Percentiles rank a stretch among this genome's conserved stretches.
Evolutionary conservation across 2,329 filamentous ascomycete genomes (phyloP).

Genomic region (Colletotrichum chlorophyti): DNA sequence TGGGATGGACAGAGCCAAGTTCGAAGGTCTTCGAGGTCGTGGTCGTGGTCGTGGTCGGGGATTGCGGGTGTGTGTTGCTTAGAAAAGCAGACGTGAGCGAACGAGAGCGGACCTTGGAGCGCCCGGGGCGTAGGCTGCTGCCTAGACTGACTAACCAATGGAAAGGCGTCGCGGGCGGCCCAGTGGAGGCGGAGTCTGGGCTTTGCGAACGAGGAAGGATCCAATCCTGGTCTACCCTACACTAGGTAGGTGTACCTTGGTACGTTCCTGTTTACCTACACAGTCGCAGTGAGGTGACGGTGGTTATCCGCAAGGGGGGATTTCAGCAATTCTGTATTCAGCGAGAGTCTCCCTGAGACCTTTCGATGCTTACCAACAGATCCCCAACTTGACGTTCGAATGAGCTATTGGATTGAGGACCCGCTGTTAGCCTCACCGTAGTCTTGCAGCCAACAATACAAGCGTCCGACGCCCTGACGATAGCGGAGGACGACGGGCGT

Average conservation of each 20-base stretch:
- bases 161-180: conserved; percentile 28
- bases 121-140: conserved; percentile 40
- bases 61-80: too few species aligned
- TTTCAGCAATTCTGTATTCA: too few species aligned
- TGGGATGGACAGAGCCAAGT: not conserved
- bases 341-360: not conserved
- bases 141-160: conserved; percentile 36
- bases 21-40: conserved; percentile 23
- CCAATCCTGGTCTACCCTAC: conserved; percentile 7
- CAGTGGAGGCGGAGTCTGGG: conserved; percentile 36
- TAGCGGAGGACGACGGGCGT: conserved; percentile 5
- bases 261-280: not conserved
- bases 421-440: conserved; percentile 19
- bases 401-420: too few species aligned
- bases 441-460: conserved; percentile 1
- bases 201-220: conserved; percentile 25
- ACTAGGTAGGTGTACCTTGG: not conserved
- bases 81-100: conserved; percentile 27
- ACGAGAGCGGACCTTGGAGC: conserved; percentile 19
- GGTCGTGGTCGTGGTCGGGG: too few species aligned
- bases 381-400: too few species aligned
- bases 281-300: too few species aligned
- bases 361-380: not conserved
- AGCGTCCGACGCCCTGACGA: too few species aligned
- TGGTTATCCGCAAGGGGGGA: too few species aligned